Percentiles rank a stretch among this genome's conserved stretches.
These are phyloP conservation scores for Tilletiopsis washingtonensis DNA, from an alignment of 1,284 basidiomycete species.

Conservation along the genomic window DNA sequence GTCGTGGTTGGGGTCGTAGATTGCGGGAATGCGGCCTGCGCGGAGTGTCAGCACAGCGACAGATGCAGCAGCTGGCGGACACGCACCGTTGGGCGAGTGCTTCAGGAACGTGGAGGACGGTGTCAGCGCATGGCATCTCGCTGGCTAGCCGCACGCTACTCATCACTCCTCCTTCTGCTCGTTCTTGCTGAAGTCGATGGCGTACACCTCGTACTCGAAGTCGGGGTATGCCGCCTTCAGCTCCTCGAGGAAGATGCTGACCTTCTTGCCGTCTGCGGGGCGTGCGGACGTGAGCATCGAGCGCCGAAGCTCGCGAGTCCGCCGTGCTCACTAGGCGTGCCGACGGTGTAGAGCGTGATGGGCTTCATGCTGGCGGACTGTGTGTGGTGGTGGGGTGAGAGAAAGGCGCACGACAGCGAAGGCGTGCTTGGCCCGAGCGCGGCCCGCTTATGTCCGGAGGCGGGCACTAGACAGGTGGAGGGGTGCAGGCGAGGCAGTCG, in stretches of 20 bases:
- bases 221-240: slow-evolving; percentile 19
- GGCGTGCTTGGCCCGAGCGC: too few relatives aligned
- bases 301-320: too few relatives aligned
- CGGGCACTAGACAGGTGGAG: too few relatives aligned
- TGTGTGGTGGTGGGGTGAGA: too few relatives aligned
- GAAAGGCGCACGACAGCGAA: too few relatives aligned
- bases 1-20: slow-evolving; percentile 28
- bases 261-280: slow-evolving; percentile 12
- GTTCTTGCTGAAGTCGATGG: slow-evolving; percentile 10
- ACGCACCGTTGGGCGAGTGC: slow-evolving; percentile 44
- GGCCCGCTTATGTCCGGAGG: too few relatives aligned
- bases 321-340: too few relatives aligned
- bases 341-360: slow-evolving; percentile 24
- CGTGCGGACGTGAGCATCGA: too few relatives aligned
- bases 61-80: too few relatives aligned
- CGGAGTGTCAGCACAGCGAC: too few relatives aligned
- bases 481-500: too few relatives aligned
- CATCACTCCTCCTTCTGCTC: slow-evolving; percentile 12
- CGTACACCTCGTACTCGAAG: slow-evolving; percentile 20
- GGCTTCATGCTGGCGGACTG: slow-evolving; percentile 30
- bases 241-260: slow-evolving; percentile 13
- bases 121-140: background rate
- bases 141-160: slow-evolving; percentile 9
- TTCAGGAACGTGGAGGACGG: slow-evolving; percentile 20
- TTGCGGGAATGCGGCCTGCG: slow-evolving; percentile 35